phyloP scores from a whole-genome alignment of 805 yeast species.

The Yamadazyma endophytica region DNA sequence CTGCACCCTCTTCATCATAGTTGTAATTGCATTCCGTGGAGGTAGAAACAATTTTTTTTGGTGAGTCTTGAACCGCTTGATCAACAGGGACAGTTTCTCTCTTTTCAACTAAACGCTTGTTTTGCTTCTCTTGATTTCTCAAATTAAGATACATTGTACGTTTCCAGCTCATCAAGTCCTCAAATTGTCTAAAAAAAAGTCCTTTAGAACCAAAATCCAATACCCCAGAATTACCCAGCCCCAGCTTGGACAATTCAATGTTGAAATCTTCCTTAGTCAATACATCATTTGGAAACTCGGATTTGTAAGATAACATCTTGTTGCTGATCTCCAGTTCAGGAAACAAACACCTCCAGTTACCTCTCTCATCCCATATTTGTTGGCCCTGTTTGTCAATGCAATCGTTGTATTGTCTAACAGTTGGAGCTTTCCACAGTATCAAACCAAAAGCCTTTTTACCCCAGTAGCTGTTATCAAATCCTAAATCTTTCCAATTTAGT shows the following conservation, averaged over 20 bases:
- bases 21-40: background rate
- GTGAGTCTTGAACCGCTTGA: no score
- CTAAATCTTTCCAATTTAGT: conserved; percentile 1
- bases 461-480: background rate
- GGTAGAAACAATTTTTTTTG: conserved; percentile 8
- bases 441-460: conserved; percentile 40
- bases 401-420: conserved; percentile 51
- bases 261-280: conserved; percentile 61
- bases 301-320: conserved; percentile 22
- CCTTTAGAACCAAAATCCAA: conserved; percentile 49
- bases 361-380: conserved; percentile 78
- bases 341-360: conserved; percentile 88
- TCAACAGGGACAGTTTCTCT: background rate
- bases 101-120: background rate
- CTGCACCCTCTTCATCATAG: conserved; percentile 25
- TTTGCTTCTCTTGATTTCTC: conserved; percentile 11
- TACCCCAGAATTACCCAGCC: conserved; percentile 7
- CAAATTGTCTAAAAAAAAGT: conserved; percentile 59
- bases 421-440: conserved; percentile 56
- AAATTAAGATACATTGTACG: conserved; percentile 47
- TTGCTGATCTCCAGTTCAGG: conserved; percentile 47
- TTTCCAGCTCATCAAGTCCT: conserved; percentile 66
- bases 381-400: conserved; percentile 66
- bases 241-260: conserved; percentile 15
- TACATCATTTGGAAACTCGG: conserved; percentile 22